Base-by-base conservation (phyloP, 2,329 filamentous ascomycete genomes). In the Cercospora nicotianae region DNA sequence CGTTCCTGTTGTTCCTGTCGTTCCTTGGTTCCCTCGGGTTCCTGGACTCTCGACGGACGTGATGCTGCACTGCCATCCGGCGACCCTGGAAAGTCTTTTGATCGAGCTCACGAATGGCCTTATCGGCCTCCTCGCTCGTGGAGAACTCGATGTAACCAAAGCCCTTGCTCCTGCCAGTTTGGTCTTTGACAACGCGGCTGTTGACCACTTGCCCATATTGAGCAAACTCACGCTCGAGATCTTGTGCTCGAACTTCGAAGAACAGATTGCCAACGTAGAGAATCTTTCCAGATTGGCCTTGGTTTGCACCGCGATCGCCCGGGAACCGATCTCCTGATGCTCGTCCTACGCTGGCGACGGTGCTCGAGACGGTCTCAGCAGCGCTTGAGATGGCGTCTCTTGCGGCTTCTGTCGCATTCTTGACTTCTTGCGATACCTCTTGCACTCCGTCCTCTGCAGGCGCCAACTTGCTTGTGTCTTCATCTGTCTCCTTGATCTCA, bases 201-300 rank as follows among this genome's bases (percentile, higher is more conserved):
- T 80, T 81, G 58, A 81, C 75, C 67, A 92, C 80, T 10, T 81
- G 78, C 60, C 89, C 85, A 80, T 87, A 89, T 59, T 84, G 82
- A 69, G 80, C 77, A 76, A 91, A 89, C 57, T 88, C 84, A 61
- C 84, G 82, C 73, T 83, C 81, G 58, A 93, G 74, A 71, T 90
- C 85, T 31, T 86, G 83, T 5, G 86, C 83, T 5, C 85, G 88
- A 65, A 90, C 85, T 75, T 92, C 89, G 76, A 88, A 92, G 77
- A 87, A 88, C 57, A 92, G 80, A 78, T 92, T 92, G 68, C 88
- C 89, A 70, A 92, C 76, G 74, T 90, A 92, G 66, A 92, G 73
- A 7, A 82, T 85, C 69, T 69, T 72, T 65, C 80, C 79, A 60
- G 80, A 81, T 66, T 67, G 42, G 10, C 28, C 18, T 42, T 39